Base-by-base conservation (phyloP, 306 rosid species). In the Fragaria vesca region DNA sequence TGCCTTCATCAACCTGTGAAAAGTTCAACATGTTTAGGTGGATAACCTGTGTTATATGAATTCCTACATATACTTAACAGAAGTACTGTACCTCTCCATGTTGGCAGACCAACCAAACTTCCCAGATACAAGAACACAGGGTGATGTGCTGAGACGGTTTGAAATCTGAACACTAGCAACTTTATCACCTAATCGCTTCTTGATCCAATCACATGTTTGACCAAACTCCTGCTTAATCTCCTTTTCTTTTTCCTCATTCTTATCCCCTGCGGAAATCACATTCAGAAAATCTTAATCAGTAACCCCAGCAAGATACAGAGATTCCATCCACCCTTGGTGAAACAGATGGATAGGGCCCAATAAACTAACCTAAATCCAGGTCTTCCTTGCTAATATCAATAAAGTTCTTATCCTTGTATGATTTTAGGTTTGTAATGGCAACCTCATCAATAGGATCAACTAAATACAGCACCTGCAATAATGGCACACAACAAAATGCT, bases 21-120 rank as follows among this genome's bases (percentile, higher is more conserved):
- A 77, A 75, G 66, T 73, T 76, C 51, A 47, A 71, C 17, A 18
- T 1, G 71, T 62, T 61, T 12, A 30, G 46, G 17, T 5, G 7
- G 78, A 60, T 61, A 45, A 45, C 8, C 45, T 45, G 24, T 70
- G 52, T 42, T 26, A 63, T 47, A 48, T 42, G 24, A 69, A 50
- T 54, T 48, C 55, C 12, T 77, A 78, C 58, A 47, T 61, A 6
- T 65, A 72, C 42, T 30, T 26, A 57, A 42, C 15, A 77, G 34
- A 76, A 69, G 40, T 26, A 32, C 47, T 73, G 60, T 62, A 89
- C 98, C 97, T 96, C 82, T 96, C 99, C 99, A 96, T 96, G 85
- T 96, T 96, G 66, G 98, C 99, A 73, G 98, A 96, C 99, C 99
- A 96, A 79, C 99, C 99, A 71, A 93, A 93, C 86, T 90, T 93